Conservation (phyloP, 371 early-diverging fungal genomes). For the Umbelopsis sp. region DNA sequence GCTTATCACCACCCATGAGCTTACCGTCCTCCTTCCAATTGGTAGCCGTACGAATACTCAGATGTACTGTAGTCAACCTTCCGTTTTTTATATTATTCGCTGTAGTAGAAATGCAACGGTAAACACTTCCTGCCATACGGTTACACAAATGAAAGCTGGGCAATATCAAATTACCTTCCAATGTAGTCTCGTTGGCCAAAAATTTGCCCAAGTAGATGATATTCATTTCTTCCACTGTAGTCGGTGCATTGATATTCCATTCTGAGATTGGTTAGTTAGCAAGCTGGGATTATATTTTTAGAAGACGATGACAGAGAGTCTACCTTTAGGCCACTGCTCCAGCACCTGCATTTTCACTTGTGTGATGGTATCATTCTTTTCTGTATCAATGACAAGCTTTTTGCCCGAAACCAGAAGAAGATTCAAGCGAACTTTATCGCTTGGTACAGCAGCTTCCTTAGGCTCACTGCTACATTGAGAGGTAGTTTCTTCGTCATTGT, state of each 20-base stretch:
- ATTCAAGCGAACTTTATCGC: constrained; percentile 10
- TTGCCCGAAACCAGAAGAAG: constrained; percentile 2
- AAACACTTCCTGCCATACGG: not conserved
- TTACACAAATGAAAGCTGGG: not conserved
- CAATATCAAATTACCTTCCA: not conserved
- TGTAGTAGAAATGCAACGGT: not conserved
- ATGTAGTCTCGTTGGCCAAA: not conserved
- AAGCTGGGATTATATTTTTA: not conserved
- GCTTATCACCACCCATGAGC: not conserved
- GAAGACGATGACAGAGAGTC: not conserved
- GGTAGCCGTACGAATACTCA: not conserved
- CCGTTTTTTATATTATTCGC: constrained; percentile 6
- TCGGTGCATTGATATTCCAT: constrained; percentile 8
- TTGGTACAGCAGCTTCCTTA: not conserved
- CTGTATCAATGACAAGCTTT: not conserved
- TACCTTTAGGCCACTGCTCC: constrained; percentile 11
- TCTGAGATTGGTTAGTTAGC: not conserved
- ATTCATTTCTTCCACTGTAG: not conserved
- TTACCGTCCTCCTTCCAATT: constrained; percentile 10
- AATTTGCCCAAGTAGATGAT: constrained; percentile 10
- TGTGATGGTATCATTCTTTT: constrained; percentile 3
- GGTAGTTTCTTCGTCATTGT: constrained; percentile 6
- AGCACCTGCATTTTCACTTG: not conserved
- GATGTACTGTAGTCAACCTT: not conserved
- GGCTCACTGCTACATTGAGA: not conserved